Evolutionary conservation across 768 basidiomycete species (phyloP).

Genomic region (Tricholoma furcatifolium): DNA sequence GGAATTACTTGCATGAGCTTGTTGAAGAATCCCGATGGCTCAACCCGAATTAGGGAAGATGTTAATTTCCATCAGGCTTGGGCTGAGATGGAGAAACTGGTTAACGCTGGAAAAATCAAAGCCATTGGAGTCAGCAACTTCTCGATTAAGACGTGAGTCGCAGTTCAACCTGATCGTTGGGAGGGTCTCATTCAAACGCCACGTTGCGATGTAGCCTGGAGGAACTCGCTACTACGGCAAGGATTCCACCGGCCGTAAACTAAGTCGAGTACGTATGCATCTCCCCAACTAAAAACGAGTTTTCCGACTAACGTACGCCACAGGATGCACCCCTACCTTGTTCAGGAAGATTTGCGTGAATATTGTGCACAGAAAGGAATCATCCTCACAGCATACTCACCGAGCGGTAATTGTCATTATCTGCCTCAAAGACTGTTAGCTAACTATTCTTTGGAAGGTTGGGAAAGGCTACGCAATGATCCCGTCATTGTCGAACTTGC

Average conservation of each 20-base stretch:
- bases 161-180: neutral
- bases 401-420: conserved; percentile 33
- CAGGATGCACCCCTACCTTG: conserved; percentile 52
- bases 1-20: conserved; percentile 3
- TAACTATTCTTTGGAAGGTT: conserved; percentile 28
- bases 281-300: neutral
- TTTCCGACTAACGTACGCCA: too few relatives aligned
- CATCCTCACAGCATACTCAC: conserved; percentile 46
- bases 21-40: conserved; percentile 31
- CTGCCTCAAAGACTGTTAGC: neutral
- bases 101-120: conserved; percentile 42
- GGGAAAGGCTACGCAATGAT: conserved; percentile 42
- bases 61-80: conserved; percentile 43
- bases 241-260: conserved; percentile 44
- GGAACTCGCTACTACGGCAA: conserved; percentile 38
- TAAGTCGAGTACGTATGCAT: conserved; percentile 39
- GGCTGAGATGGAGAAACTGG: conserved; percentile 50
- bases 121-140: conserved; percentile 64
- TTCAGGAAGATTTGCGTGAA: conserved; percentile 43
- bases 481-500: conserved; percentile 44
- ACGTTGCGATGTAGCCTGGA: conserved; percentile 28
- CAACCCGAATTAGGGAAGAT: conserved; percentile 27
- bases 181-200: neutral
- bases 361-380: conserved; percentile 52
- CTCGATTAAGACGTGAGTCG: conserved; percentile 51